Evolutionary conservation across 441 rosid genomes (phyloP), one percentile per base, ranked within the genome.

Genomic region (Erysimum pusillum): DNA sequence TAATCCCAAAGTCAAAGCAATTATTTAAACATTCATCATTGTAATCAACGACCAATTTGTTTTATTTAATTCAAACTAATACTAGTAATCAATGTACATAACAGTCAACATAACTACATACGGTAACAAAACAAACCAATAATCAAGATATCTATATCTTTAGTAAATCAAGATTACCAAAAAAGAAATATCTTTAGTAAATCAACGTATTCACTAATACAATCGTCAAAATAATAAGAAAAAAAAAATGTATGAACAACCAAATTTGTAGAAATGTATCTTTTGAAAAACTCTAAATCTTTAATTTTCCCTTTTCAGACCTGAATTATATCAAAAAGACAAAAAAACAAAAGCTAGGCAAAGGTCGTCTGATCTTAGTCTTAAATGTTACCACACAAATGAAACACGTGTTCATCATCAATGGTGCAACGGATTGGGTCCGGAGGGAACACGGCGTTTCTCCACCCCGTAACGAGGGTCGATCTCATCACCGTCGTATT

Each of bases 381-480:
- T 17, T 71, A 51, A 71, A 59, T 49, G 28, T 60, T 60, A 66
- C 69, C 38, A 60, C 34, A 39, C 36, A 32, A 42, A 65, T 14
- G 9, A 17, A 64, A 49, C 39, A 69, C 42, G 64, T 44, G 70
- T 28, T 28, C 12, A 77, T 41, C 71, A 78, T 86, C 81, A 81
- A 86, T 91, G 97, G 84, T 94, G 98, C 78, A 94, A 83, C 10
- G 98, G 97, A 83, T 94, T 94, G 0, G 98, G 96, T 57, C 98
- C 98, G 1, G 91, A 86, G 31, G 98, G 98, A 66, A 94, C 98
- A 15, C 85, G 92, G 20, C 97, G 93, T 82, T 94, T 91, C 77
- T 91, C 87, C 13, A 88, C 90, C 12, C 96, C 97, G 8, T 94
- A 94, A 46, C 89, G 93, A 2, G 87, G 94, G 80, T 94, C 96